phyloP scores from a whole-genome alignment of 805 yeast genomes.

The Pichia occidentalis region DNA sequence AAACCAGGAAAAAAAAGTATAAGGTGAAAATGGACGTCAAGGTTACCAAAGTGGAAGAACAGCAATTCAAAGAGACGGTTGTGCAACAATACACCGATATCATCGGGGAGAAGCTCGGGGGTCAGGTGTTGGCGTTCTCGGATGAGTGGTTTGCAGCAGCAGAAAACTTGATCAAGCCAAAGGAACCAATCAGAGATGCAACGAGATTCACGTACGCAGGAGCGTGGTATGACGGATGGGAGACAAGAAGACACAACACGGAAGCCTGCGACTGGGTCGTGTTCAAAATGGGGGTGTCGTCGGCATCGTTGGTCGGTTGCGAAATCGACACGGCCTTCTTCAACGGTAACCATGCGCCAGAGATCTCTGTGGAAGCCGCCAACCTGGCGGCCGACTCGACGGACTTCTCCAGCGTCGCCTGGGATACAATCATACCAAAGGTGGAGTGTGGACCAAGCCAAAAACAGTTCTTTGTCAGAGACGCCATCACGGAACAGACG shows the following conservation, averaged over 20 bases:
- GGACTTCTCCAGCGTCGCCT: conserved; percentile 34
- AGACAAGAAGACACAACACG: conserved; percentile 87
- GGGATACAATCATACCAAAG: conserved; percentile 69
- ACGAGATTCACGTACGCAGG: conserved; percentile 77
- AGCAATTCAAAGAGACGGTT: conserved; percentile 40
- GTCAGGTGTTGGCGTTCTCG: conserved; percentile 57
- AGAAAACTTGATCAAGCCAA: conserved; percentile 73
- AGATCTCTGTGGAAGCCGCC: conserved; percentile 74
- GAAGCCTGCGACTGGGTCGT: conserved; percentile 85
- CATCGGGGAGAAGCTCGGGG: conserved; percentile 79
- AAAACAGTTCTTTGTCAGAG: conserved; percentile 72
- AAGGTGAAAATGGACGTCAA: conserved; percentile 9
- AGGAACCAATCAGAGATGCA: conserved; percentile 73
- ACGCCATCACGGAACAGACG: conserved; percentile 45
- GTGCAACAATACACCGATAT: conserved; percentile 65
- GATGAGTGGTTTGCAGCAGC: conserved; percentile 98
- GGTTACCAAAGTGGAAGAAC: conserved; percentile 22
- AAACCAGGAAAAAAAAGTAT: no score
- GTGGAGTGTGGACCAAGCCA: conserved; percentile 86
- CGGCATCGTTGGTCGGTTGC: conserved; percentile 72
- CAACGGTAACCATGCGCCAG: conserved; percentile 94
- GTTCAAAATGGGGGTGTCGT: conserved; percentile 73
- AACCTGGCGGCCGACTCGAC: conserved; percentile 31
- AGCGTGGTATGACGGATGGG: conserved; percentile 99
- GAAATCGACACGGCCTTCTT: conserved; percentile 93